Evolutionary conservation across 2,329 filamentous ascomycete species (phyloP).

Genomic region (Scorias spongiosa): DNA sequence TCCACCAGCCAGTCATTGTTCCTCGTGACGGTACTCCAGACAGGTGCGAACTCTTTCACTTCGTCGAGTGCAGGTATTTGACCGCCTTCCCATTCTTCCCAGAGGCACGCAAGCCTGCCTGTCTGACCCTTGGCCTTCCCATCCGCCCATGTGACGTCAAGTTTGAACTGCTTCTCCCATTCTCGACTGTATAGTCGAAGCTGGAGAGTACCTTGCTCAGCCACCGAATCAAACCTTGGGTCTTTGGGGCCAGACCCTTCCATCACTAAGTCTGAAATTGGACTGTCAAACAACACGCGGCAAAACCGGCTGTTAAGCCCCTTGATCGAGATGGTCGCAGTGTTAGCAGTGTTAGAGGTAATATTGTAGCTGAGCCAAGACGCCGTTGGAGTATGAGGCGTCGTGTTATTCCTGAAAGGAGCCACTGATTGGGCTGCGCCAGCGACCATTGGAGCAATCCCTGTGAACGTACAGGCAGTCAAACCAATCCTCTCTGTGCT

Average conservation of each 20-base stretch:
- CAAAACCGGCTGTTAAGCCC: slow-evolving; percentile 69
- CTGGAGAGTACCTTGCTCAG: slow-evolving; percentile 47
- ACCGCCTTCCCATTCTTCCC: slow-evolving; percentile 68
- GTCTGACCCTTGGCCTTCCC: slow-evolving; percentile 28
- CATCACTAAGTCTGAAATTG: slow-evolving; percentile 50
- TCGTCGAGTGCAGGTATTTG: slow-evolving; percentile 76
- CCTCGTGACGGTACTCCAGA: slow-evolving; percentile 69
- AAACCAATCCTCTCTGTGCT: slow-evolving; percentile 33
- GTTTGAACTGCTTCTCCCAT: slow-evolving; percentile 62
- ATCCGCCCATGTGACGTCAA: slow-evolving; percentile 52
- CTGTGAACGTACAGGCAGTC: slow-evolving; percentile 55
- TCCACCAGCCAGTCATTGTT: slow-evolving; percentile 65
- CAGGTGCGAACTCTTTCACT: slow-evolving; percentile 56
- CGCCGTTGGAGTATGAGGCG: slow-evolving; percentile 29
- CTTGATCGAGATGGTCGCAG: slow-evolving; percentile 49
- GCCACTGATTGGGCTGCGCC: not conserved
- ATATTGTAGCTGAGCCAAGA: slow-evolving; percentile 54
- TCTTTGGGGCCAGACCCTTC: slow-evolving; percentile 23
- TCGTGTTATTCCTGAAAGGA: slow-evolving; percentile 5
- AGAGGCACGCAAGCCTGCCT: slow-evolving; percentile 62
- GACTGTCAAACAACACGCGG: slow-evolving; percentile 54
- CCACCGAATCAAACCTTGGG: slow-evolving; percentile 23
- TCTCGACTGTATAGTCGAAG: slow-evolving; percentile 70
- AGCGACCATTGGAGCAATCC: slow-evolving; percentile 50
- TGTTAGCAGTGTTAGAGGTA: slow-evolving; percentile 31